Evolutionary conservation across 495 filamentous ascomycete species (phyloP).

Genomic region (Hamigera avellanea): DNA sequence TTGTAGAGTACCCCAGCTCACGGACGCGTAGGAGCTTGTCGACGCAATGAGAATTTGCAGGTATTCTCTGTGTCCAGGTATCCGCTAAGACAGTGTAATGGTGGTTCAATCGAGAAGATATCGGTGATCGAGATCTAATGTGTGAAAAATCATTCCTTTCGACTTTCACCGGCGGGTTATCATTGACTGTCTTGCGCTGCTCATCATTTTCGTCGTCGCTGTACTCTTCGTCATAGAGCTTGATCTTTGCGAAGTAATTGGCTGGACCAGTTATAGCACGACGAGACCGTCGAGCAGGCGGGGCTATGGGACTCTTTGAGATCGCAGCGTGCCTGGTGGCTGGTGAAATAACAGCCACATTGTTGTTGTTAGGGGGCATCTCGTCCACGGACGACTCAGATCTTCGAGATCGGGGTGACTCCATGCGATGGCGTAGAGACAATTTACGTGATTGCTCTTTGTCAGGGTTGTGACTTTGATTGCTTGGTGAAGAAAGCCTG

Average conservation of each 20-base stretch:
- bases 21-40: constrained; percentile 14
- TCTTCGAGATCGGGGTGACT: too few species aligned
- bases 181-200: too few species aligned
- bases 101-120: too few species aligned
- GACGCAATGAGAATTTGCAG: background rate
- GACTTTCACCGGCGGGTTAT: too few species aligned
- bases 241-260: background rate
- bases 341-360: too few species aligned
- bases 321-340: too few species aligned
- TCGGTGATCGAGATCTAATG: too few species aligned
- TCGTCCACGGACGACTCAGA: too few species aligned
- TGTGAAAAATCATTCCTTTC: too few species aligned
- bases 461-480: background rate
- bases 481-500: background rate
- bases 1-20: constrained; percentile 10
- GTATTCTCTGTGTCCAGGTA: background rate
- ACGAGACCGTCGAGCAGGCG: background rate
- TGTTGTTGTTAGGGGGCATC: too few species aligned
- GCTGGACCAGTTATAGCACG: background rate
- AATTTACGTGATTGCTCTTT: background rate
- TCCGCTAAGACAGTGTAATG: too few species aligned
- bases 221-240: background rate
- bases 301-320: background rate
- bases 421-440: too few species aligned
- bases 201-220: background rate